Base-by-base conservation (phyloP, 2,329 filamentous ascomycete genomes). In the Xylariaceae sp. region DNA sequence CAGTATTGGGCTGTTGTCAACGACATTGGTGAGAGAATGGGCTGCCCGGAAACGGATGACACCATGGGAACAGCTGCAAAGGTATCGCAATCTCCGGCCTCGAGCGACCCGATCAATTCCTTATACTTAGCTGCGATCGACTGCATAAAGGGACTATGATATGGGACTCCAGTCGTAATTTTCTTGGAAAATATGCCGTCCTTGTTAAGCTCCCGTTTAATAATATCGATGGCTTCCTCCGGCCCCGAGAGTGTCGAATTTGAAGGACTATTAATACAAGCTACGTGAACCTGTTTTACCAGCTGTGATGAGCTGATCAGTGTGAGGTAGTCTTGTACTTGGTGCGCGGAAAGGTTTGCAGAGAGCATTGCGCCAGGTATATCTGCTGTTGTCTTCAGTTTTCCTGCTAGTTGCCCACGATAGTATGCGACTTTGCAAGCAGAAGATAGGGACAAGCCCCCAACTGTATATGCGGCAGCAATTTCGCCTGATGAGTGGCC, bases 401-500 rank as follows among this genome's bases (percentile, higher is more conserved):
- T 43, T 1, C 42, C 48, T 7, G 68, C 62, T 4, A 69, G 57
- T 9, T 26, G 4, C 4, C 73, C 73, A 7, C 74, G 67, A 41
- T 61, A 66, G 48, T 71, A 75, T 2, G 74, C 67, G 1, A 71
- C 59, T 26, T 66, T 71, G 54, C 68, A 72, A 2, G 74, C 73
- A 1, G 68, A 64, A 2, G 62, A 20, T 5, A 66, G 44, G 0
- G 58, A 50, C n/a, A 21, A 74, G 50, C 0, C 65, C 65, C 56
- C 0, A n/a, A n/a, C 71, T 65, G 19, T 65, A 67, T 70, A 75
- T 18, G 72, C 74, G 2, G 73, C 73, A 0, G 73, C 73, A 37
- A 75, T 74, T 40, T 76, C 74, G 5, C 73, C 73, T 0, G 67
- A 71, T 0, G 73, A 75, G 48, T 75, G 73, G 1, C 73, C 72